Percentiles rank a stretch among this genome's conserved stretches.
These are phyloP conservation scores for Fennellomyces sp. DNA, from an alignment of 371 early-diverging fungal species.

Conservation along the genomic window DNA sequence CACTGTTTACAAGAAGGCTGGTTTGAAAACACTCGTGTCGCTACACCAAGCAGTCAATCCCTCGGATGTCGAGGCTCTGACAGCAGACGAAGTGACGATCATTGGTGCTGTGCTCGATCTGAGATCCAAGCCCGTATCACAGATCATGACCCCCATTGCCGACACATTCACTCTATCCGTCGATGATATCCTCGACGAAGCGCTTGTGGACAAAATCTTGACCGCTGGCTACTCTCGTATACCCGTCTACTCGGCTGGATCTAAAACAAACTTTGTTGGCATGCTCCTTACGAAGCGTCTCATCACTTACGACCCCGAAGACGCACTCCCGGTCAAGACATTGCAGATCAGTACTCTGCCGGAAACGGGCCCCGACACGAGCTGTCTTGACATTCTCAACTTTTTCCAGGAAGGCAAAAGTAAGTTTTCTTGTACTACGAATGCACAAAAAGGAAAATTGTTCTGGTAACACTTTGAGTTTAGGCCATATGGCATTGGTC, in stretches of 20 bases:
- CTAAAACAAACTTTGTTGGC: conserved; percentile 79
- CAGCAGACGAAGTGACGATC: conserved; percentile 82
- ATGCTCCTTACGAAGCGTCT: conserved; percentile 89
- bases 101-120: conserved; percentile 91
- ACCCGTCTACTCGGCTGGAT: conserved; percentile 74
- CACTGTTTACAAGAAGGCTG: conserved; percentile 78
- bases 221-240: conserved; percentile 89
- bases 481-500: conserved; percentile 75
- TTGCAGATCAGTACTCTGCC: conserved; percentile 76
- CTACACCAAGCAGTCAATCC: conserved; percentile 73
- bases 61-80: conserved; percentile 81
- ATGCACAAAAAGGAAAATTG: conserved; percentile 19
- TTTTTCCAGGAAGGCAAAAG: conserved; percentile 93
- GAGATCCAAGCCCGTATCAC: conserved; percentile 79
- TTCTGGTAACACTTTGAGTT: background rate
- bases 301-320: conserved; percentile 85
- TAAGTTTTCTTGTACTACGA: conserved; percentile 47
- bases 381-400: conserved; percentile 89
- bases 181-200: conserved; percentile 68
- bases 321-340: conserved; percentile 69
- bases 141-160: conserved; percentile 87
- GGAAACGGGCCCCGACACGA: conserved; percentile 70
- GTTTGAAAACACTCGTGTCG: conserved; percentile 89
- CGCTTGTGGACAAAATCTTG: conserved; percentile 73
- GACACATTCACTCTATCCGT: conserved; percentile 84